phyloP scores from a whole-genome alignment of 164 flowering plant species.

The Buxus sempervirens region DNA sequence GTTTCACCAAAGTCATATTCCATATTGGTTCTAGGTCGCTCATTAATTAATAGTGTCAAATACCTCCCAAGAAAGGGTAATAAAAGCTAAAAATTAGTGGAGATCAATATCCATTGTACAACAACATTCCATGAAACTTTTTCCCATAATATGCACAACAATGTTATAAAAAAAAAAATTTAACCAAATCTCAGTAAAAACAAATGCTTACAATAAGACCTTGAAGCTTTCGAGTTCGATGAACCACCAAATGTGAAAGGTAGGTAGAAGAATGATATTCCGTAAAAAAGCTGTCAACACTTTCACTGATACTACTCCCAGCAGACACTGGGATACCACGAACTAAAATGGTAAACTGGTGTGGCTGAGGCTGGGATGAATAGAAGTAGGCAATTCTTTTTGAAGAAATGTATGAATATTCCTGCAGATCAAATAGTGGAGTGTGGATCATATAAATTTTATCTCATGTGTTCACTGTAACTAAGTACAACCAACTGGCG shows the following conservation, averaged over 20 bases:
- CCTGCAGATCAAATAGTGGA: constrained; percentile 51
- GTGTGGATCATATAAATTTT: constrained; percentile 1
- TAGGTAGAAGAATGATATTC: constrained; percentile 75
- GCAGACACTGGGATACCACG: constrained; percentile 60
- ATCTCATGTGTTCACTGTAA: neutral
- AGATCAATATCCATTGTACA: too few species aligned
- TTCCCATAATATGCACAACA: too few species aligned
- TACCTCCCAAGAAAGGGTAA: too few species aligned
- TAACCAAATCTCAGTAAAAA: neutral
- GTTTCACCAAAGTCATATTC: too few species aligned
- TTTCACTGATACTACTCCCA: constrained; percentile 55
- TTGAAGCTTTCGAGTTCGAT: constrained; percentile 59
- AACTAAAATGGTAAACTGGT: constrained; percentile 82
- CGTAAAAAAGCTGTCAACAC: constrained; percentile 65
- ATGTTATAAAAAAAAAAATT: neutral
- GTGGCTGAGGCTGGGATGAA: constrained; percentile 80
- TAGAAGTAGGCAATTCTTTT: constrained; percentile 66
- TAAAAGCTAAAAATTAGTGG: too few species aligned
- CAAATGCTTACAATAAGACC: constrained; percentile 62
- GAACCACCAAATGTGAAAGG: constrained; percentile 70
- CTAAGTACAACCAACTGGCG: neutral
- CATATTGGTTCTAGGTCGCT: too few species aligned
- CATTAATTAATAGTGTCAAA: too few species aligned
- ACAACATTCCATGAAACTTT: too few species aligned
- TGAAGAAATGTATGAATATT: constrained; percentile 57